phyloP scores from a whole-genome alignment of 1,284 basidiomycete genomes.

The Megacollybia platyphylla region DNA sequence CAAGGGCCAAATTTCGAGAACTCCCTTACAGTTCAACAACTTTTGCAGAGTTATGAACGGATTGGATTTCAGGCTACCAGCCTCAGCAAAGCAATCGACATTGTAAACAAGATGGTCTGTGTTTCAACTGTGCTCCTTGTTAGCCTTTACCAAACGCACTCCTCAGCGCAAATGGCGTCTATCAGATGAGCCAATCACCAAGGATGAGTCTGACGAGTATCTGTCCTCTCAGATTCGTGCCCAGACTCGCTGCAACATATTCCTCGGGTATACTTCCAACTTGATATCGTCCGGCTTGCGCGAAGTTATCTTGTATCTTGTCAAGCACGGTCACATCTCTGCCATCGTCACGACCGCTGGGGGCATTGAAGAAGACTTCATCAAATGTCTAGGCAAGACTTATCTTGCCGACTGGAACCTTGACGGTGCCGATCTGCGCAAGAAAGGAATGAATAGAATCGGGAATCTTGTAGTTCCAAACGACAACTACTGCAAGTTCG shows the following conservation, averaged over 20 bases:
- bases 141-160: constrained; percentile 2
- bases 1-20: constrained; percentile 83
- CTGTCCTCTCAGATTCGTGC: constrained; percentile 46
- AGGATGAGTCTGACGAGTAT: constrained; percentile 60
- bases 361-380: constrained; percentile 97
- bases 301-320: constrained; percentile 87
- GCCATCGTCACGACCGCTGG: constrained; percentile 96
- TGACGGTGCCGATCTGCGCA: constrained; percentile 80
- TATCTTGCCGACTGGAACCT: constrained; percentile 92
- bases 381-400: constrained; percentile 95
- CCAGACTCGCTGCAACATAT: constrained; percentile 72
- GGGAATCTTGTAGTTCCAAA: constrained; percentile 98
- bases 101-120: constrained; percentile 82
- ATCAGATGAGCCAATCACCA: constrained; percentile 62
- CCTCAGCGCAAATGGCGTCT: constrained; percentile 69
- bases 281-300: constrained; percentile 95
- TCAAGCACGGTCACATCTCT: constrained; percentile 86
- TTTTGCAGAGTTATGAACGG: constrained; percentile 73
- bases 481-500: constrained; percentile 98
- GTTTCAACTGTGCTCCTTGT: constrained; percentile 1
- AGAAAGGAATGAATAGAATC: constrained; percentile 89
- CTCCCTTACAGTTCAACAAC: constrained; percentile 51
- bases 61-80: constrained; percentile 97
- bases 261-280: constrained; percentile 98
- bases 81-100: constrained; percentile 78